Conservation (phyloP, 2,329 filamentous ascomycete genomes). For the Cyclaneusma minus region DNA sequence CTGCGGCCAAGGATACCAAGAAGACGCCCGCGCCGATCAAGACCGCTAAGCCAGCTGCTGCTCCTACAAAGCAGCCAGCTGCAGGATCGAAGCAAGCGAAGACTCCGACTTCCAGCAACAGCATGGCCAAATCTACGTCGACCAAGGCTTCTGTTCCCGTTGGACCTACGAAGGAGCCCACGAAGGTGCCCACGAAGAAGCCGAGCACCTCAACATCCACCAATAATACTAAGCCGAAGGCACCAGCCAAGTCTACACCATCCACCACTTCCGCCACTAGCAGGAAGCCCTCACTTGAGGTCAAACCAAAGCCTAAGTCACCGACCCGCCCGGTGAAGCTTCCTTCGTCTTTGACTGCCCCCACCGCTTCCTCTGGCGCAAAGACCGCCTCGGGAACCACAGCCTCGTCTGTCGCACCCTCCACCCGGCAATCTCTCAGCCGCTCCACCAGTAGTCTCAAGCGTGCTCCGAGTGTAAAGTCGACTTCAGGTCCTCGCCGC, state of each 20-base stretch:
- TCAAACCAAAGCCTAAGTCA: slow-evolving; percentile 48
- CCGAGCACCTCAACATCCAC: no score
- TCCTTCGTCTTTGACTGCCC: slow-evolving; percentile 51
- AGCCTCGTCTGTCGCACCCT: slow-evolving; percentile 14
- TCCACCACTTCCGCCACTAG: slow-evolving; percentile 6
- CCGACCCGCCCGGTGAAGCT: slow-evolving; percentile 53
- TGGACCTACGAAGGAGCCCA: no score
- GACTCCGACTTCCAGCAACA: no score
- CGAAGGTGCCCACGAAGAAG: no score
- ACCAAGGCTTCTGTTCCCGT: no score
- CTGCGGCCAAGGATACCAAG: no score
- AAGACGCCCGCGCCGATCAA: no score
- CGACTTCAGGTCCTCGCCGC: slow-evolving; percentile 20
- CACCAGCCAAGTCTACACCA: slow-evolving; percentile 5
- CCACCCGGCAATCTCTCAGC: slow-evolving; percentile 25
- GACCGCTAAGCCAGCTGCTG: no score
- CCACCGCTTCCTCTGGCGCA: slow-evolving; percentile 53
- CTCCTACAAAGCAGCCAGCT: no score
- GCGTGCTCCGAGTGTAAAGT: slow-evolving; percentile 11
- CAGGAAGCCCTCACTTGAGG: slow-evolving; percentile 14
- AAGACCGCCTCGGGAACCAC: slow-evolving; percentile 30
- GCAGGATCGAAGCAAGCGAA: no score
- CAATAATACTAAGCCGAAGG: no score
- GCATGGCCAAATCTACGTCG: no score
- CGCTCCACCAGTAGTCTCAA: slow-evolving; percentile 24